Base-by-base conservation (phyloP, 495 filamentous ascomycete species). In the Cercophora samala region DNA sequence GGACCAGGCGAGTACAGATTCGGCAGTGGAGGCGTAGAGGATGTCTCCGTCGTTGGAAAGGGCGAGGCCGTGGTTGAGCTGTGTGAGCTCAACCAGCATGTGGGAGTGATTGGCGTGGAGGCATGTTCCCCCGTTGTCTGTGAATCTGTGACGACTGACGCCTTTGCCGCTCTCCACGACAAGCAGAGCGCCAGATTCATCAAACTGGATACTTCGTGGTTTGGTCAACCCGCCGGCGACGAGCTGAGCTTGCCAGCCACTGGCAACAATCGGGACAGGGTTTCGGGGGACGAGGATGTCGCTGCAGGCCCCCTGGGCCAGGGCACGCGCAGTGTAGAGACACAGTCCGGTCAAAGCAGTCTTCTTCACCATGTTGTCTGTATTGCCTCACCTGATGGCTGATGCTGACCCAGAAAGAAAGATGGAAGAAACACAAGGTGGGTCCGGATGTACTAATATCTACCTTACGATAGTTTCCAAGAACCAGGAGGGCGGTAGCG, bases 41-140 rank as follows among this genome's bases (percentile, higher is more conserved):
- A 83, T 89, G 56, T 74, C 79, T 46, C 87, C 86, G 74, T 89
- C 85, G 17, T 55, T 58, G 24, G 86, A 87, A 23, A 90, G 72
- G 19, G 85, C 84, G 52, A 91, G 78, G 26, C 88, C 88, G 72
- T 91, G 88, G 70, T 88, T 88, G 11, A 90, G 76, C 80, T 88
- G 63, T 1, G 19, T 0, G 46, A 74, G 64, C 26, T 77, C 69
- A 18, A 83, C 68, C 18, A 86, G 64, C 19, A 75, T 67, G 13
- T 75, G 79, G 51, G 73, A 76, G 26, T 78, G 70, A 52, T 72
- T 69, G 3, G 80, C 70, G 5, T 58, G 64, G 37, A 89, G 62
- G 68, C 88, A 90, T 17, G 78, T 81, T 4, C 81, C 82, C 1
- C 80, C 84, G 51, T 79, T 73, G 65, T 87, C 84, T 4, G 73